These are phyloP conservation scores for Radiomyces spectabilis DNA, from an alignment of 192 early-diverging fungal genomes.

Conservation along the genomic window DNA sequence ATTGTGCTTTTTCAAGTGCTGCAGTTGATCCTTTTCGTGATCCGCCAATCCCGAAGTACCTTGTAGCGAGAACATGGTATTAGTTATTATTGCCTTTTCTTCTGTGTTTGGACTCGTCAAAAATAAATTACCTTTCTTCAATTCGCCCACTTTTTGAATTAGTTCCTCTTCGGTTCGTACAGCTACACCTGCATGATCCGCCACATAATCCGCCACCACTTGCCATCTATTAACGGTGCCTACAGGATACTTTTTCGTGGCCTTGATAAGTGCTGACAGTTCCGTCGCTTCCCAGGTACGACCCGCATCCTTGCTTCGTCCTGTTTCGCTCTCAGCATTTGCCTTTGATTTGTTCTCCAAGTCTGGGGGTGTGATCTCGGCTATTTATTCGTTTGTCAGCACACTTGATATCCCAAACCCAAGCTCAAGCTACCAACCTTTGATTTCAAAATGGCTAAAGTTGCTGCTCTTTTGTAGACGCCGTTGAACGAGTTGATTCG, in stretches of 20 bases:
- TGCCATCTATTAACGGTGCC: conserved; percentile 71
- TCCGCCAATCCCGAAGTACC: conserved; percentile 21
- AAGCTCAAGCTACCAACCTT: no score
- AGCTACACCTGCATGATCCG: conserved; percentile 58
- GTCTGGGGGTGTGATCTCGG: no score
- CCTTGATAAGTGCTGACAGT: conserved; percentile 66
- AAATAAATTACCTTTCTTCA: conserved; percentile 50
- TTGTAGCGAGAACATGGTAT: no score
- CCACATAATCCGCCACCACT: conserved; percentile 71
- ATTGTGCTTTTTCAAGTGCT: conserved; percentile 26
- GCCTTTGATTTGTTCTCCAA: no score
- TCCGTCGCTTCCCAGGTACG: conserved; percentile 79
- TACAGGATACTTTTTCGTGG: conserved; percentile 73
- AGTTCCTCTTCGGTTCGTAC: conserved; percentile 58
- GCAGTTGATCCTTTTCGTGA: conserved; percentile 28
- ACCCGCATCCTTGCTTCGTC: no score
- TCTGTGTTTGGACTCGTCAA: conserved; percentile 13
- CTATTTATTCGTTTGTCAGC: no score
- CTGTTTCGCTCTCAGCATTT: no score
- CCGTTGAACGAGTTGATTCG: no score
- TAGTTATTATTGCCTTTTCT: neutral
- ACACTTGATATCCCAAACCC: no score
- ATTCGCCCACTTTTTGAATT: conserved; percentile 59
- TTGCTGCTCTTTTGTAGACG: no score
- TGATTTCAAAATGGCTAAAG: no score